Evolutionary conservation across 495 filamentous ascomycete species (phyloP).

Genomic region (Durotheca rogersii): DNA sequence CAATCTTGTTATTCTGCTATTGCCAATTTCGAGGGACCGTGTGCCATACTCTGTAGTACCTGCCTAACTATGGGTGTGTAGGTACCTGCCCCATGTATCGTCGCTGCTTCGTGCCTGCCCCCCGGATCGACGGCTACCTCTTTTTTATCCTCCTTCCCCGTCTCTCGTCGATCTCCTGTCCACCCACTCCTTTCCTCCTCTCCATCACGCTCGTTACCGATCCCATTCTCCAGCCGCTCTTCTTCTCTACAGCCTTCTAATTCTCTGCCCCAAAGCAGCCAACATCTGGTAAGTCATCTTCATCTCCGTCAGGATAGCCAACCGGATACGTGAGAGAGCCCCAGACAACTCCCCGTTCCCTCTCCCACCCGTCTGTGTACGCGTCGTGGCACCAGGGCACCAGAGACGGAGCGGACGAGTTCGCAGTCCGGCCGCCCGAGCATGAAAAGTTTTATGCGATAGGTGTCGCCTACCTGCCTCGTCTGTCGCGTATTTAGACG

Average conservation of each 20-base stretch:
- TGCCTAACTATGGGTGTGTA: no score
- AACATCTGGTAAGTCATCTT: slow-evolving; percentile 18
- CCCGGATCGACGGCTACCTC: background rate
- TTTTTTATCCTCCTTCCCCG: slow-evolving; percentile 9
- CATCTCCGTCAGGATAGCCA: background rate
- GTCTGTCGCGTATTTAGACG: no score
- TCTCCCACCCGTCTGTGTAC: no score
- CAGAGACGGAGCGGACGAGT: no score
- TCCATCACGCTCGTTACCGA: slow-evolving; percentile 14
- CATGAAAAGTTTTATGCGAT: no score
- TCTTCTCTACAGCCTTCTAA: slow-evolving; percentile 24
- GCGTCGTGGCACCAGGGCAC: no score
- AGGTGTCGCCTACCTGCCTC: no score
- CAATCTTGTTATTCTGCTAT: slow-evolving; percentile 8
- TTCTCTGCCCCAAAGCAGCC: slow-evolving; percentile 11
- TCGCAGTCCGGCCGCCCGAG: no score
- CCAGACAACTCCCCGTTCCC: background rate
- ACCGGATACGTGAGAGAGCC: background rate
- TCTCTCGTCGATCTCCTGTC: slow-evolving; percentile 5
- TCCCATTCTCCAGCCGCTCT: slow-evolving; percentile 11
- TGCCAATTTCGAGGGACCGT: slow-evolving; percentile 17
- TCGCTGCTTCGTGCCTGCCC: slow-evolving; percentile 8
- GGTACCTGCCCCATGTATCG: background rate
- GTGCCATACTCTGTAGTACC: no score
- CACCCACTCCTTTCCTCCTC: slow-evolving; percentile 16